These are phyloP conservation scores for Lepidium africanum DNA, from an alignment of 345 rosid species.

Conservation along the genomic window DNA sequence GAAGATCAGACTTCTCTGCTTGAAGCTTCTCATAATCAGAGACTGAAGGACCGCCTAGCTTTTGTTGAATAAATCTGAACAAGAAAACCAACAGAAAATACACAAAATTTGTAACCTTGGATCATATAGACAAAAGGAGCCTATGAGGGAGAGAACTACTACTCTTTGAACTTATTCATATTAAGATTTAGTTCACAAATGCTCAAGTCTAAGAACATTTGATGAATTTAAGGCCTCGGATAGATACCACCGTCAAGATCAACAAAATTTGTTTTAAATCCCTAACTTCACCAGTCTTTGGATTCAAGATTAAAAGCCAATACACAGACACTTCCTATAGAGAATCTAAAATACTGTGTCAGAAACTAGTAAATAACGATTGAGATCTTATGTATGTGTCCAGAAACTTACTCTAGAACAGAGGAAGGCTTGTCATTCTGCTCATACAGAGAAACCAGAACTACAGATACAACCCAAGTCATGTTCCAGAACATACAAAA, in stretches of 20 bases:
- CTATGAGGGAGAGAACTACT: neutral
- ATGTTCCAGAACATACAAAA: neutral
- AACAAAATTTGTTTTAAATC: neutral
- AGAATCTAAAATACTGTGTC: neutral
- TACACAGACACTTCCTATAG: neutral
- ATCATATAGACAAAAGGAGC: too few relatives aligned
- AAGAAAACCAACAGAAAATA: neutral
- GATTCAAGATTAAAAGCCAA: neutral
- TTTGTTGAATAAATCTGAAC: constrained; percentile 72
- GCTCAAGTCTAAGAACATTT: neutral
- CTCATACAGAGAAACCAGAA: constrained; percentile 79
- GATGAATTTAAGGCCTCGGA: neutral
- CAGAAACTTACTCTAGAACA: constrained; percentile 71
- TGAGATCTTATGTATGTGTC: neutral
- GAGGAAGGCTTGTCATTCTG: constrained; percentile 90
- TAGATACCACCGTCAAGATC: too few relatives aligned
- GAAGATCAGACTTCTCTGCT: constrained; percentile 68
- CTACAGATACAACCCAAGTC: constrained; percentile 28
- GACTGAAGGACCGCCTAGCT: constrained; percentile 69
- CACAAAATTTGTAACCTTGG: neutral
- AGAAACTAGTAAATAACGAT: neutral
- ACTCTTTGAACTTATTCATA: neutral
- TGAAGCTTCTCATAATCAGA: constrained; percentile 81
- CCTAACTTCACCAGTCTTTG: neutral
- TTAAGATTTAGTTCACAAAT: neutral